phyloP scores from a whole-genome alignment of 768 basidiomycete species.

The Hysterangium stoloniferum region DNA sequence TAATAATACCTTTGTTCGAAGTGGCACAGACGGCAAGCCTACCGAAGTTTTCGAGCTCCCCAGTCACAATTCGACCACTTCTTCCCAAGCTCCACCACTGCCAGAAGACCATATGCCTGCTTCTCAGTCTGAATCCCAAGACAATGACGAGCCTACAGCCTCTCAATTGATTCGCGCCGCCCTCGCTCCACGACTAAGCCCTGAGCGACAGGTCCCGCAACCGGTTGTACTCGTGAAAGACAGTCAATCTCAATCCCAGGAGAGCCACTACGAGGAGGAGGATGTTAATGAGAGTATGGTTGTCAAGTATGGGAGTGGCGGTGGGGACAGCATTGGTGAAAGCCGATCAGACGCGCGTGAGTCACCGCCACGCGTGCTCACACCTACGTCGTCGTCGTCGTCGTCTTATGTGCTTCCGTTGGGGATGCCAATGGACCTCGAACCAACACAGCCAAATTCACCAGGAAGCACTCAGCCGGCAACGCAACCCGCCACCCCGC shows the following conservation, averaged over 20 bases:
- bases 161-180: slow-evolving; percentile 7
- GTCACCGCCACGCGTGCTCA: not conserved
- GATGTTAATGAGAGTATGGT: not conserved
- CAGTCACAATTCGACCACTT: not conserved
- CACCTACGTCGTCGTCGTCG: slow-evolving; percentile 2
- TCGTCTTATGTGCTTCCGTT: slow-evolving; percentile 3
- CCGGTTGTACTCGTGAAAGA: slow-evolving; percentile 5
- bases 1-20: slow-evolving; percentile 5
- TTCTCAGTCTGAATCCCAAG: not conserved
- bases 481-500: slow-evolving; percentile 1
- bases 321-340: not conserved
- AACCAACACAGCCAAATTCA: not conserved
- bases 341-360: not conserved
- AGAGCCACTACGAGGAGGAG: not conserved
- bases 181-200: not conserved
- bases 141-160: not conserved
- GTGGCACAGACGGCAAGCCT: not conserved
- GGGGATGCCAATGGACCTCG: not conserved
- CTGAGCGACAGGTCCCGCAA: not conserved
- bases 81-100: not conserved
- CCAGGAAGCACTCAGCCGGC: no score
- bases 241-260: slow-evolving; percentile 3
- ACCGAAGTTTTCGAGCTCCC: slow-evolving; percentile 7
- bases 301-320: no score
- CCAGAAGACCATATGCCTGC: not conserved